phyloP scores from a whole-genome alignment of 1,284 basidiomycete species.

The Apiotrichum laibachii region DNA sequence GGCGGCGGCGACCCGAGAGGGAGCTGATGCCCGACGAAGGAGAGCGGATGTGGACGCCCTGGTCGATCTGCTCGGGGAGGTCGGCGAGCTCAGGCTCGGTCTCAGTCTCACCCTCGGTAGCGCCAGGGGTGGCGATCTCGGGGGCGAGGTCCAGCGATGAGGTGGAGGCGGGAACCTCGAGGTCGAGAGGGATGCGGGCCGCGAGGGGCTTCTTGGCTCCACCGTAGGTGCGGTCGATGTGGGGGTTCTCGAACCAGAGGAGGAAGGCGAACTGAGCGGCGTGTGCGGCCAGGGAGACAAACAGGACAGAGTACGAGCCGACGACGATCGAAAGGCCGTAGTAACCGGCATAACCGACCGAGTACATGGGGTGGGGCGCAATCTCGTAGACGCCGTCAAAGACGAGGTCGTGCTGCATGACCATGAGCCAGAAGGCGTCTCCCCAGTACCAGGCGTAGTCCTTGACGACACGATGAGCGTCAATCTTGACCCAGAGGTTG shows the following conservation, averaged over 20 bases:
- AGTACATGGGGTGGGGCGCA: conserved; percentile 56
- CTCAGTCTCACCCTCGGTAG: conserved; percentile 71
- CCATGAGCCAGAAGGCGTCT: conserved; percentile 81
- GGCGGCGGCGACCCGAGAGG: conserved; percentile 4
- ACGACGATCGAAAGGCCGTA: conserved; percentile 75
- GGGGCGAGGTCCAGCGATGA: conserved; percentile 8
- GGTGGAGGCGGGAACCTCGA: conserved; percentile 7
- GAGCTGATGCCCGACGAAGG: conserved; percentile 28
- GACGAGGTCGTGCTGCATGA: conserved; percentile 67
- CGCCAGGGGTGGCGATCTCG: conserved; percentile 58
- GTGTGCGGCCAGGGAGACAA: conserved; percentile 88
- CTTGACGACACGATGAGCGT: conserved; percentile 94
- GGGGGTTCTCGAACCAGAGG: conserved; percentile 95
- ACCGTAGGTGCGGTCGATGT: conserved; percentile 89
- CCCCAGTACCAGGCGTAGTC: conserved; percentile 92
- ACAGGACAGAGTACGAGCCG: conserved; percentile 80
- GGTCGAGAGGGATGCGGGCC: conserved; percentile 65
- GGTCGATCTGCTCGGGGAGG: conserved; percentile 25
- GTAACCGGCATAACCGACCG: conserved; percentile 90
- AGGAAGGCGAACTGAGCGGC: conserved; percentile 94
- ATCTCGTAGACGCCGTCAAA: conserved; percentile 96
- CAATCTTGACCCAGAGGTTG: conserved; percentile 98
- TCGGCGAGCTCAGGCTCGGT: conserved; percentile 56
- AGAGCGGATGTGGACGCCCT: conserved; percentile 30
- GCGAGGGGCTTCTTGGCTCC: conserved; percentile 77